Percentiles rank a stretch among this genome's conserved stretches.
phyloP scores from a whole-genome alignment of 305 asterid species.

The Fraxinus baroniana region DNA sequence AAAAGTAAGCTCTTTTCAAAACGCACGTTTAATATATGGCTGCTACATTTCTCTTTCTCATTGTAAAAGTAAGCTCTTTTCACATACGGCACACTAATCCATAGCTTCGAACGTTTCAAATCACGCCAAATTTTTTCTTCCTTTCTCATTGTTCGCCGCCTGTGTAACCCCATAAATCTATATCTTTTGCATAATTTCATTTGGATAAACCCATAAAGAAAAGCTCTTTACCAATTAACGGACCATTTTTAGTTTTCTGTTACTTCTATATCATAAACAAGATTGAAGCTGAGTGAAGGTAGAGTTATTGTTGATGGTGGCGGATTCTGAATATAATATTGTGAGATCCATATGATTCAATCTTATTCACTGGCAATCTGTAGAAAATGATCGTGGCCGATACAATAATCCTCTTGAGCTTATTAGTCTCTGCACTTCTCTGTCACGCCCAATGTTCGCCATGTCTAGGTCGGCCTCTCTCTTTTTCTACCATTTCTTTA shows the following conservation, averaged over 20 bases:
- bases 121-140: neutral
- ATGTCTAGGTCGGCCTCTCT: slow-evolving; percentile 37
- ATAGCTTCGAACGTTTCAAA: neutral
- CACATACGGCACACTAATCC: neutral
- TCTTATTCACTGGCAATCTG: slow-evolving; percentile 20
- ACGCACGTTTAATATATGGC: neutral
- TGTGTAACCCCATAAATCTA: neutral
- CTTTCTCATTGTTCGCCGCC: slow-evolving; percentile 26
- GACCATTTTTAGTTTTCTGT: neutral
- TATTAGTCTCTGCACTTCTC: slow-evolving; percentile 19
- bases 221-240: neutral
- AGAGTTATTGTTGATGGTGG: neutral
- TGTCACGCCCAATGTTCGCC: slow-evolving; percentile 24
- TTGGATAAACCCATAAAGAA: neutral
- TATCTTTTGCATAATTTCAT: neutral
- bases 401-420: slow-evolving; percentile 24
- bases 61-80: too few relatives aligned
- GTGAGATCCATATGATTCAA: slow-evolving; percentile 34
- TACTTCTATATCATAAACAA: neutral
- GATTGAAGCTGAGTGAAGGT: neutral
- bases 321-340: slow-evolving; percentile 22
- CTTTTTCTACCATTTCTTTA: neutral
- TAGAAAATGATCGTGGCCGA: slow-evolving; percentile 38
- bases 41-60: neutral
- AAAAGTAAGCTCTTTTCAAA: neutral